Percentiles rank a stretch among this genome's conserved stretches.
phyloP scores from a whole-genome alignment of 306 rosid species.

The Trifolium repens region DNA sequence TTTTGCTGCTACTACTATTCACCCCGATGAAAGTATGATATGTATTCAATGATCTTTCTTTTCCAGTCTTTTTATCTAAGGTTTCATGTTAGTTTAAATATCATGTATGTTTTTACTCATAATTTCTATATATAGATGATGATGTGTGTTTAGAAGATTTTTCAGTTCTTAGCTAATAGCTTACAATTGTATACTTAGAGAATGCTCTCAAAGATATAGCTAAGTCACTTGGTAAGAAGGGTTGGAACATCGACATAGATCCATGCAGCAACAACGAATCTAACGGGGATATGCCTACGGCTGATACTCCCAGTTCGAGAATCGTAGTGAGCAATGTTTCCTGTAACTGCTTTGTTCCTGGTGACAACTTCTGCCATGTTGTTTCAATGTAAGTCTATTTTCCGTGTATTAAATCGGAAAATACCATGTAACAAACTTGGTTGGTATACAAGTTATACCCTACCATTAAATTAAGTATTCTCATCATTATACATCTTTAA shows the following conservation, averaged over 20 bases:
- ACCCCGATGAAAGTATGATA: conserved; percentile 5
- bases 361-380: conserved; percentile 32
- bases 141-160: background rate
- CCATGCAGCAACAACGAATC: conserved; percentile 51
- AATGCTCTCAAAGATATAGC: conserved; percentile 51
- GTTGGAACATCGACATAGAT: conserved; percentile 55
- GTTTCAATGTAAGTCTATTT: background rate
- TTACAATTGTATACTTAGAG: conserved; percentile 35
- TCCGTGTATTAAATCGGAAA: background rate
- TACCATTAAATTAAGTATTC: too few species aligned
- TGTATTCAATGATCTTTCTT: background rate
- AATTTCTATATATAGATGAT: background rate
- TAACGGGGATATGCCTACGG: background rate
- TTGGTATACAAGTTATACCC: background rate
- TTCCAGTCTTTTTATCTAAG: background rate
- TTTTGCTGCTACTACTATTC: background rate
- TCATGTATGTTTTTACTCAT: background rate
- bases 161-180: background rate
- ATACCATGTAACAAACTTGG: background rate
- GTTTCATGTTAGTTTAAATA: background rate
- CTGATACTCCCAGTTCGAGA: background rate
- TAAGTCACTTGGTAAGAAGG: conserved; percentile 47
- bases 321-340: background rate
- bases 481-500: background rate
- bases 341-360: conserved; percentile 19